Evolutionary conservation across 192 early-diverging fungal genomes (phyloP).

Genomic region (Phlyctochytrium bullatum): DNA sequence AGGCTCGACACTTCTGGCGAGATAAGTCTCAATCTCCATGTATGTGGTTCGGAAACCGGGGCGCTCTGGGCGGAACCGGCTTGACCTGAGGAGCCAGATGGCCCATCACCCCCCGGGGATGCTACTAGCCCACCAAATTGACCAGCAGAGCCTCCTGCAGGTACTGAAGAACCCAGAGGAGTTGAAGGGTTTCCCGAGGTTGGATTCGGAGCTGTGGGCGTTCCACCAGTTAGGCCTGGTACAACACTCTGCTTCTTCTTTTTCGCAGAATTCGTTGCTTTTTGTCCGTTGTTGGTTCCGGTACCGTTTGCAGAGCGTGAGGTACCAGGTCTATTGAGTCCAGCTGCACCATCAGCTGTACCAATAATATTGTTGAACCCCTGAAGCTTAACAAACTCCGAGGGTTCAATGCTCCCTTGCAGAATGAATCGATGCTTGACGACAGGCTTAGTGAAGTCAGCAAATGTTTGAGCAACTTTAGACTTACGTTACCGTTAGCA

Average conservation of each 20-base stretch:
- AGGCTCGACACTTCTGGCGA: constrained; percentile 46
- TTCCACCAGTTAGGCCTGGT: background rate
- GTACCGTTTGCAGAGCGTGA: background rate
- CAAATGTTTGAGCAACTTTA: constrained; percentile 25
- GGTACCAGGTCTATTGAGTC: constrained; percentile 2
- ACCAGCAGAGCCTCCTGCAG: background rate
- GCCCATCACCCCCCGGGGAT: constrained; percentile 13
- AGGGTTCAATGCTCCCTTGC: constrained; percentile 39
- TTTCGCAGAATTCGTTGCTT: constrained; percentile 36
- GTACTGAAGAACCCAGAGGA: constrained; percentile 5
- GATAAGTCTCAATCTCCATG: constrained; percentile 50
- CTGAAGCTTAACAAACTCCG: constrained; percentile 11
- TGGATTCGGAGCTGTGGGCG: constrained; percentile 3
- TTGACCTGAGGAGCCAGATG: background rate
- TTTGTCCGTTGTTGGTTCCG: constrained; percentile 24
- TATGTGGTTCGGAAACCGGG: background rate
- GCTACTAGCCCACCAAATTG: constrained; percentile 1
- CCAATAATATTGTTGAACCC: constrained; percentile 1
- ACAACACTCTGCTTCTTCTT: constrained; percentile 33
- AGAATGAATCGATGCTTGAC: constrained; percentile 52
- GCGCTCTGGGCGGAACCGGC: background rate
- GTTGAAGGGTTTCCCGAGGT: constrained; percentile 10
- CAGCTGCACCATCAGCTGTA: background rate
- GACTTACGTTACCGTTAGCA: constrained; percentile 5
- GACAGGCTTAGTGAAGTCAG: background rate